phyloP scores from a whole-genome alignment of 108 stramenopile species.

The Cyclotella sp. region DNA sequence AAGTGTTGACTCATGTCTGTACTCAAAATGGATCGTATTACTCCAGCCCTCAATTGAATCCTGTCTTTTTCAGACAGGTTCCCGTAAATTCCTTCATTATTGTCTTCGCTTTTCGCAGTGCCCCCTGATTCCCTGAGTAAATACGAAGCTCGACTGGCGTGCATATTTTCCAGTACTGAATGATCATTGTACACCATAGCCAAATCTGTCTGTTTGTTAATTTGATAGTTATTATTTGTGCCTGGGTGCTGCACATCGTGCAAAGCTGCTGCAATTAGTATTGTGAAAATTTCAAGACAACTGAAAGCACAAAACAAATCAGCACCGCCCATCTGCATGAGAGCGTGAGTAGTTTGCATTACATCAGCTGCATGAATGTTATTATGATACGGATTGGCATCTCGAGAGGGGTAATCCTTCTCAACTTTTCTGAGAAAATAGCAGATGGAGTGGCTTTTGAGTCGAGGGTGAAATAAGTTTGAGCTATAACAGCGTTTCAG shows the following conservation, averaged over 20 bases:
- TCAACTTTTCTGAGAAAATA: constrained; percentile 50
- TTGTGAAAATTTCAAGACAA: constrained; percentile 42
- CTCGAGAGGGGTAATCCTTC: constrained; percentile 38
- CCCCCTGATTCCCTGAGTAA: constrained; percentile 14
- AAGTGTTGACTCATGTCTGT: constrained; percentile 59
- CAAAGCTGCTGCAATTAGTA: constrained; percentile 63
- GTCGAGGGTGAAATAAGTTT: background rate
- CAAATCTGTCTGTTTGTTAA: constrained; percentile 57
- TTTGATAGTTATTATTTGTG: constrained; percentile 77
- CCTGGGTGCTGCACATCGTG: constrained; percentile 90
- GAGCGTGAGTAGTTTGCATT: constrained; percentile 52
- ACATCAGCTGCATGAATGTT: constrained; percentile 67
- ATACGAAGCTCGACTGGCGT: constrained; percentile 59
- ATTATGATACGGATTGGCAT: constrained; percentile 61
- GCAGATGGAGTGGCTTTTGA: constrained; percentile 9
- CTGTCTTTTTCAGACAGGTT: constrained; percentile 31
- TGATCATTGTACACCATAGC: constrained; percentile 78
- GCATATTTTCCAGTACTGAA: constrained; percentile 81
- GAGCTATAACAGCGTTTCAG: constrained; percentile 28
- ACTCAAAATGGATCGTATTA: constrained; percentile 11
- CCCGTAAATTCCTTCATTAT: constrained; percentile 32
- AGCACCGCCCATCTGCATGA: constrained; percentile 49
- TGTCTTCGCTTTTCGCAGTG: background rate
- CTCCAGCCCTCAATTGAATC: background rate
- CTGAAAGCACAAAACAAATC: constrained; percentile 21